Percentiles rank a stretch among this genome's conserved stretches.
Conservation (phyloP, 345 rosid species). For the Populus simonii region DNA sequence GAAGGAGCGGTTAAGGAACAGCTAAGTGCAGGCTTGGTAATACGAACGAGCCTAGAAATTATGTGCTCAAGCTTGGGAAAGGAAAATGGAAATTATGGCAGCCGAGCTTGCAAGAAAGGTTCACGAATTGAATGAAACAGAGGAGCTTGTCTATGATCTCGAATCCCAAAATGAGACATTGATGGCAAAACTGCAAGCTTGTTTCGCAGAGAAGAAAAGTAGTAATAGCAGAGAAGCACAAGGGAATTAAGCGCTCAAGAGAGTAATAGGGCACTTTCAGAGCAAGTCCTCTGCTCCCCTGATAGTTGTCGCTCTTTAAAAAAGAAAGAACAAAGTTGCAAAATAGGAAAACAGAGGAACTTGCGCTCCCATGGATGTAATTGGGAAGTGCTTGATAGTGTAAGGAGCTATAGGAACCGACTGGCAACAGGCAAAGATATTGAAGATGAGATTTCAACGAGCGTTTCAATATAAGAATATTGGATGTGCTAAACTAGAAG, state of each 20-base stretch:
- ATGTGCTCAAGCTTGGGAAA: conserved; percentile 84
- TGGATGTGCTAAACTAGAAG: conserved; percentile 8
- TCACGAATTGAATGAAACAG: conserved; percentile 53
- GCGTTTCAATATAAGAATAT: conserved; percentile 16
- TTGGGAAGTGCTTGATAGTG: conserved; percentile 39
- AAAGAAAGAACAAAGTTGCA: conserved; percentile 54
- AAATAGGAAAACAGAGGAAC: conserved; percentile 29
- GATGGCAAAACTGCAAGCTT: conserved; percentile 46
- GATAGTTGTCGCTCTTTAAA: conserved; percentile 63
- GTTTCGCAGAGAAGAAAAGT: conserved; percentile 40
- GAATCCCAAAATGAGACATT: conserved; percentile 56
- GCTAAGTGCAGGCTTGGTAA: conserved; percentile 48
- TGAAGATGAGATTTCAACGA: conserved; percentile 41
- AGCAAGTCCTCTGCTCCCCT: conserved; percentile 65
- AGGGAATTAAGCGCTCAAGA: conserved; percentile 41
- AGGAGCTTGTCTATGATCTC: conserved; percentile 61
- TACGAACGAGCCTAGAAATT: conserved; percentile 69
- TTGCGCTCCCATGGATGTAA: conserved; percentile 39
- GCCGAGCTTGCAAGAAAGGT: conserved; percentile 60
- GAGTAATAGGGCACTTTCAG: conserved; percentile 59
- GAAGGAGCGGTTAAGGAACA: conserved; percentile 52
- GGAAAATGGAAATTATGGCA: conserved; percentile 76
- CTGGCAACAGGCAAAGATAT: conserved; percentile 24
- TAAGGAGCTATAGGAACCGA: conserved; percentile 34
- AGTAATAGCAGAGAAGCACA: conserved; percentile 24